Base-by-base conservation (phyloP, 2,329 filamentous ascomycete species). In the Pestalotiopsis fici region DNA sequence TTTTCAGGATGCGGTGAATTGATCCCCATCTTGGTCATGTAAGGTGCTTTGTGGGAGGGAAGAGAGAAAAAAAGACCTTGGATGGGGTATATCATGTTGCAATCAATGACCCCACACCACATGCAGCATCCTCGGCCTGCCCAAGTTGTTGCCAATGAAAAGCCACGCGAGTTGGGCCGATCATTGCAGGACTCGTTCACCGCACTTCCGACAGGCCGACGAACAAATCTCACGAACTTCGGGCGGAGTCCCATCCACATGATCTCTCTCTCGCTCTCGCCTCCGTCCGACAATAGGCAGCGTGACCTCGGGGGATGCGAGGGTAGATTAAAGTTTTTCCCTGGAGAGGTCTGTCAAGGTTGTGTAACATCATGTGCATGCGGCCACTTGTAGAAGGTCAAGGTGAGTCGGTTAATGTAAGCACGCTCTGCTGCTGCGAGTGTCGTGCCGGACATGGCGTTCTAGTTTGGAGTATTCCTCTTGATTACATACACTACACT, bases 51-150 rank as follows among this genome's bases (percentile, higher is more conserved):
- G 11, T 28, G 27, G 55, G 23, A 28, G 55, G 31, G 6, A 35
- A n/a, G 43, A 50, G 43, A n/a, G 18, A 18, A 50, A 18, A 50
- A 50, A 50, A 50, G 7, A n/a, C 18, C 43, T 18, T 31, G 57
- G 57, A 35, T 31, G 6, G 28, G 57, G 57, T 59, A 59, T 59
- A 59, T 59, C 57, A 50, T 50, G 57, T 59, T 59, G 57, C 57
- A 59, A 59, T 59, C 59, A 62, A 50, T 62, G 37, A 47, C 59
- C 27, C 59, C 59, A 62, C 59, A 62, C 59, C 59, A 62, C 37
- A 62, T 62, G 59, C 39, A 43, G 35, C 37, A 47, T 31, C 35
- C 59, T 62, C 59, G 35, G 35, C 59, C 23, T 62, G 59, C 23
- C 55, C 43, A 50, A 50, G 55, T 57, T 15, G 39, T 28, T 62